These are phyloP conservation scores for Trichoderma asperellum DNA, from an alignment of 2,329 filamentous ascomycete genomes.

Conservation along the genomic window DNA sequence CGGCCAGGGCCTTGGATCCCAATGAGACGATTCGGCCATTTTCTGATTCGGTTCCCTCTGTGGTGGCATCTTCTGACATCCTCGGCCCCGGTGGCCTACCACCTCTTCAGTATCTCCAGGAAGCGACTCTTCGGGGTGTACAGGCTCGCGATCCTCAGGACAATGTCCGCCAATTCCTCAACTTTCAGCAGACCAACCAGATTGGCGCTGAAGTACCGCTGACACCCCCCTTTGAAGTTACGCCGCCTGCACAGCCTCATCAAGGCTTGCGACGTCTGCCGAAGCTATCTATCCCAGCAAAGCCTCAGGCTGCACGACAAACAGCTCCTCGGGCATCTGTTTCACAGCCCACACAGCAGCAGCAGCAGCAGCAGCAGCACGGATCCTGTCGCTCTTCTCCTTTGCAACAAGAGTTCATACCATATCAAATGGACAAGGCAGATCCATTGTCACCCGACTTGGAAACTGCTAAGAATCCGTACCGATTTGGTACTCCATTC, in stretches of 20 bases:
- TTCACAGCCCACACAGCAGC: conserved; percentile 36
- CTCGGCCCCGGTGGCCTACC: conserved; percentile 71
- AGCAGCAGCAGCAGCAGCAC: conserved; percentile 35
- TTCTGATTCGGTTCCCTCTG: conserved; percentile 77
- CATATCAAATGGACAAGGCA: conserved; percentile 57
- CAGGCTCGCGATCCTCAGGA: conserved; percentile 82
- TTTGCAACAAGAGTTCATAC: conserved; percentile 46
- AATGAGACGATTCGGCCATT: conserved; percentile 65
- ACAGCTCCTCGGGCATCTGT: conserved; percentile 38
- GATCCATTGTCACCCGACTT: conserved; percentile 59
- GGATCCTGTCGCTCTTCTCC: conserved; percentile 30
- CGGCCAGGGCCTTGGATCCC: conserved; percentile 60
- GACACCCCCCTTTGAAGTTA: conserved; percentile 71
- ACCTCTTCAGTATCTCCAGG: conserved; percentile 71
- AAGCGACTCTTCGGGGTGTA: conserved; percentile 71
- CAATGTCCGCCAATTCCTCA: conserved; percentile 88
- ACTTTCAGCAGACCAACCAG: conserved; percentile 70
- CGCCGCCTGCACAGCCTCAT: conserved; percentile 55
- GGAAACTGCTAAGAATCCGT: conserved; percentile 61
- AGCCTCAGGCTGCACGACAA: conserved; percentile 38
- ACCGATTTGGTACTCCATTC: conserved; percentile 82
- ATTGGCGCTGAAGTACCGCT: conserved; percentile 61
- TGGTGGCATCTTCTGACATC: conserved; percentile 89
- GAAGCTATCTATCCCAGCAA: conserved; percentile 63
- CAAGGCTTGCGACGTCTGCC: conserved; percentile 62